phyloP scores from a whole-genome alignment of 2,329 filamentous ascomycete species.

The Dichotomopilus funicola region DNA sequence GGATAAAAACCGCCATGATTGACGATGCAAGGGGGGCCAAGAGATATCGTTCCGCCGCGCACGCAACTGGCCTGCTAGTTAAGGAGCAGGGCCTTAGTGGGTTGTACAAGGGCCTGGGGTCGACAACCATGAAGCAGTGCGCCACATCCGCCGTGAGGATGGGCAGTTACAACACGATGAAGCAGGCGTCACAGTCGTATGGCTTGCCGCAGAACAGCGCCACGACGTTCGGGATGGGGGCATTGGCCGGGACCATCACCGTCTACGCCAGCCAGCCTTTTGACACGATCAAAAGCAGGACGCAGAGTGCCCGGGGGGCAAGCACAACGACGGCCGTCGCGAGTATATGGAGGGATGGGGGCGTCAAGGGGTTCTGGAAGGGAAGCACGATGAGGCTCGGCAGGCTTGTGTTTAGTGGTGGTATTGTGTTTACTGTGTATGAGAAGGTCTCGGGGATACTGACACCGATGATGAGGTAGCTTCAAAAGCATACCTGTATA shows the following conservation, averaged over 20 bases:
- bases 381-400: too few species aligned
- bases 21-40: not conserved
- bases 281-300: not conserved
- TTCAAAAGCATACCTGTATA: too few species aligned
- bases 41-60: too few species aligned
- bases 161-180: not conserved
- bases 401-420: too few species aligned
- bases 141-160: not conserved
- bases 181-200: not conserved
- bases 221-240: not conserved
- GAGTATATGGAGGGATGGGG: too few species aligned
- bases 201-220: not conserved
- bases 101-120: not conserved
- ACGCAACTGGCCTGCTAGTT: too few species aligned
- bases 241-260: not conserved
- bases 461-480: too few species aligned
- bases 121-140: not conserved
- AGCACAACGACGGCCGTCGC: not conserved
- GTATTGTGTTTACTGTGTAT: too few species aligned
- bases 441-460: too few species aligned
- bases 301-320: not conserved
- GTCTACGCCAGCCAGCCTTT: not conserved
- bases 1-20: not conserved
- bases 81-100: too few species aligned
- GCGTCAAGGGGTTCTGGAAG: too few species aligned